Evolutionary conservation across 225 moss, liverwort and hornwort species (phyloP).

Genomic region (Neckera pumila): DNA sequence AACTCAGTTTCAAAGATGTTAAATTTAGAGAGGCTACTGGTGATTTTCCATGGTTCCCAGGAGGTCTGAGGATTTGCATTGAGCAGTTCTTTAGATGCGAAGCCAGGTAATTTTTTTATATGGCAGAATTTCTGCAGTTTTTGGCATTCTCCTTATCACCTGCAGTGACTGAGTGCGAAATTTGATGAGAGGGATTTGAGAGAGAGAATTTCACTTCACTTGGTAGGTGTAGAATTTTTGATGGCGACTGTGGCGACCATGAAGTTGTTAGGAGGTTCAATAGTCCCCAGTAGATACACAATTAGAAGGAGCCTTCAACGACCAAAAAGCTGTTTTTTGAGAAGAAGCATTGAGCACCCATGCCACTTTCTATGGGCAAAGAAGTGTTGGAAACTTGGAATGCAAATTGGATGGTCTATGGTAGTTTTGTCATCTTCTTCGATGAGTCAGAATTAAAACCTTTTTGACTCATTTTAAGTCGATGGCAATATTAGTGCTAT

Average conservation of each 20-base stretch:
- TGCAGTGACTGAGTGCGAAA: background rate
- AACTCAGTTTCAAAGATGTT: background rate
- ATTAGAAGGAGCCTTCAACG: background rate
- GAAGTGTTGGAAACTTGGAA: background rate
- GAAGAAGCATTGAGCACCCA: background rate
- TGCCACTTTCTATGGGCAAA: background rate
- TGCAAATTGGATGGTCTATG: background rate
- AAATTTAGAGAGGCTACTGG: background rate
- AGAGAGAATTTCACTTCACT: background rate
- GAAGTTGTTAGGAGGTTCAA: background rate
- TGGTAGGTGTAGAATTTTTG: background rate
- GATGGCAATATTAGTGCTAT: background rate
- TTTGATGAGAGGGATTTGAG: background rate
- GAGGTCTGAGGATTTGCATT: background rate
- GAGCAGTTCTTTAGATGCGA: background rate
- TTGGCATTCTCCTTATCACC: background rate
- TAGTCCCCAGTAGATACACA: background rate
- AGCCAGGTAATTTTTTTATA: background rate
- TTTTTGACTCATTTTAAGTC: background rate
- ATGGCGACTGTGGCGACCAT: background rate
- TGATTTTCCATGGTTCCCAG: background rate
- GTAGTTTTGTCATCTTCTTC: background rate
- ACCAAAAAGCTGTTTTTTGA: background rate
- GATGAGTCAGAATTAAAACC: background rate
- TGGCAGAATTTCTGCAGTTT: background rate